Percentiles rank a stretch among this genome's conserved stretches.
Evolutionary conservation across 805 yeast species (phyloP).

Genomic region (Kuraishia ogatae): DNA sequence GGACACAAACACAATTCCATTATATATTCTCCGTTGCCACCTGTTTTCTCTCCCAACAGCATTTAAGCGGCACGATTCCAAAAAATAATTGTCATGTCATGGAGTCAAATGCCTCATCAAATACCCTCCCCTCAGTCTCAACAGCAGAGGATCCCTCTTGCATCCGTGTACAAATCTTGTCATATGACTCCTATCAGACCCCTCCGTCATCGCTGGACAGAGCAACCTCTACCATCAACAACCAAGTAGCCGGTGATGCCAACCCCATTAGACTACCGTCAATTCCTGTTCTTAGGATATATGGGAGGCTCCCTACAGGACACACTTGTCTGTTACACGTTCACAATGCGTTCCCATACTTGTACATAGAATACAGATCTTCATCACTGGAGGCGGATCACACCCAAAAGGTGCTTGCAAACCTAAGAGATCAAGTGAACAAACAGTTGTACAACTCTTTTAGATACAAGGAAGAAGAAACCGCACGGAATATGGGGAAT

Average conservation of each 20-base stretch:
- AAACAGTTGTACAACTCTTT: slow-evolving; percentile 29
- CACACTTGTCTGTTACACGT: slow-evolving; percentile 59
- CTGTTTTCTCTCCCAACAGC: background rate
- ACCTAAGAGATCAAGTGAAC: slow-evolving; percentile 38
- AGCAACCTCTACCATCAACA: slow-evolving; percentile 22
- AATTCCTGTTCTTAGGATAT: slow-evolving; percentile 73
- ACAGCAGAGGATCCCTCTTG: background rate
- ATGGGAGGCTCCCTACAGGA: slow-evolving; percentile 60
- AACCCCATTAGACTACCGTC: slow-evolving; percentile 20
- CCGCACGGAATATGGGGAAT: slow-evolving; percentile 6
- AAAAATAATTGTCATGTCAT: background rate
- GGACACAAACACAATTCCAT: background rate
- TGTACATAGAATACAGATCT: slow-evolving; percentile 57
- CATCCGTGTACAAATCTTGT: slow-evolving; percentile 44
- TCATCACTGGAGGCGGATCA: slow-evolving; percentile 13
- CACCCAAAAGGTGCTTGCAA: slow-evolving; percentile 25
- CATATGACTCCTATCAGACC: slow-evolving; percentile 59
- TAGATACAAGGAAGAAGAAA: slow-evolving; percentile 10
- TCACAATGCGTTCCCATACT: slow-evolving; percentile 80
- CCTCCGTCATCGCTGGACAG: slow-evolving; percentile 47
- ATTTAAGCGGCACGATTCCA: no score
- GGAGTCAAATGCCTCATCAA: background rate
- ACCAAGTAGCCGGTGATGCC: slow-evolving; percentile 4
- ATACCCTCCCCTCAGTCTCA: background rate
- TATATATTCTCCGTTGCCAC: background rate